These are phyloP conservation scores for Emergomyces africanus DNA, from an alignment of 2,329 filamentous ascomycete species.

Conservation along the genomic window DNA sequence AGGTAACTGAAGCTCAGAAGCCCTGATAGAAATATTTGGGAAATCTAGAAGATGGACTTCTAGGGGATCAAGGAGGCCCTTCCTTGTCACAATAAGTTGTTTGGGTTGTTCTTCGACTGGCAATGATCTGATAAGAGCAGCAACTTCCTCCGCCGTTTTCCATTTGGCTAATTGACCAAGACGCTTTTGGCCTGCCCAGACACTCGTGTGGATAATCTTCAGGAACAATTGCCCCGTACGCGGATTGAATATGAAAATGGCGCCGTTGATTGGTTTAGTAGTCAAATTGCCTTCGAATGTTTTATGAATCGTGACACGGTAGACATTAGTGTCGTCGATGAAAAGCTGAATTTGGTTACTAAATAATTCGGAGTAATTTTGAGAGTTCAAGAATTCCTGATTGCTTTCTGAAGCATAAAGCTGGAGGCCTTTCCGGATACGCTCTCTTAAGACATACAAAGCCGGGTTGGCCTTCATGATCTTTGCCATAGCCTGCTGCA, in stretches of 20 bases:
- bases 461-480: conserved; percentile 99
- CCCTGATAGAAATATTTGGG: conserved; percentile 96
- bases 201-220: conserved; percentile 98
- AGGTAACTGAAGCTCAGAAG: conserved; percentile 88
- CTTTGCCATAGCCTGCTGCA: conserved; percentile 99
- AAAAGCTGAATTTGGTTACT: conserved; percentile 98
- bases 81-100: conserved; percentile 94
- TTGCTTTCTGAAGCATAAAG: conserved; percentile 97
- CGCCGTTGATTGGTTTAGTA: conserved; percentile 97
- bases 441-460: conserved; percentile 88
- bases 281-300: conserved; percentile 98
- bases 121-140: conserved; percentile 84
- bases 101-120: conserved; percentile 98
- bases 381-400: conserved; percentile 97
- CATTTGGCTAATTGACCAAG: conserved; percentile 95
- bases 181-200: conserved; percentile 99
- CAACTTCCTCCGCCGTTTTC: conserved; percentile 99
- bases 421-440: conserved; percentile 96
- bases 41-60: conserved; percentile 97
- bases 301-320: conserved; percentile 99
- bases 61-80: conserved; percentile 90
- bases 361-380: conserved; percentile 98
- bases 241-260: conserved; percentile 99
- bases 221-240: conserved; percentile 93
- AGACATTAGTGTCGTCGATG: conserved; percentile 98